These are phyloP conservation scores for Reutealis trisperma DNA, from an alignment of 345 rosid genomes.

Conservation along the genomic window DNA sequence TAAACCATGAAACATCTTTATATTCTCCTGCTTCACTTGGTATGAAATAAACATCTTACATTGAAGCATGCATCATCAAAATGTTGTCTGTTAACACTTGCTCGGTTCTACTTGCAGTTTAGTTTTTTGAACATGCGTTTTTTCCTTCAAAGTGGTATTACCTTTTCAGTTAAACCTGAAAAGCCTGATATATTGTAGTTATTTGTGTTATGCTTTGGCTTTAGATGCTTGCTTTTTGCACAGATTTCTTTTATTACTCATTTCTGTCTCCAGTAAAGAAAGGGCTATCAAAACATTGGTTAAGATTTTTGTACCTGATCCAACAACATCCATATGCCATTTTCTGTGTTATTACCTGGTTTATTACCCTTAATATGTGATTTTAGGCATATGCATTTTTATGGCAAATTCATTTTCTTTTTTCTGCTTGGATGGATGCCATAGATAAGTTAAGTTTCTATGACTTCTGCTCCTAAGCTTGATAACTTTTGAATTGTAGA, in stretches of 20 bases:
- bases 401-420: not conserved
- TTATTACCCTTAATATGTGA: not conserved
- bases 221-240: not conserved
- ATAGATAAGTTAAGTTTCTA: not conserved
- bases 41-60: not conserved
- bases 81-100: not conserved
- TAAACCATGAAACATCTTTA: constrained; percentile 7
- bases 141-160: not conserved
- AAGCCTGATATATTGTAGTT: not conserved
- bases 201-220: not conserved
- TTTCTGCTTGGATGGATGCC: not conserved
- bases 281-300: constrained; percentile 6
- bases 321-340: not conserved
- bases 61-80: not conserved
- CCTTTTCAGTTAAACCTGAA: not conserved
- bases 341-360: not conserved
- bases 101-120: not conserved
- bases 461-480: not conserved
- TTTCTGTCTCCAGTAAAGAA: not conserved
- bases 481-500: not conserved
- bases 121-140: not conserved
- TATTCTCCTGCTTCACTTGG: not conserved
- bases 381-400: not conserved
- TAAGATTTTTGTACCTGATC: not conserved
- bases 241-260: not conserved